Evolutionary conservation across 495 filamentous ascomycete genomes (phyloP).

Genomic region (Hyaloscypha finlandica): DNA sequence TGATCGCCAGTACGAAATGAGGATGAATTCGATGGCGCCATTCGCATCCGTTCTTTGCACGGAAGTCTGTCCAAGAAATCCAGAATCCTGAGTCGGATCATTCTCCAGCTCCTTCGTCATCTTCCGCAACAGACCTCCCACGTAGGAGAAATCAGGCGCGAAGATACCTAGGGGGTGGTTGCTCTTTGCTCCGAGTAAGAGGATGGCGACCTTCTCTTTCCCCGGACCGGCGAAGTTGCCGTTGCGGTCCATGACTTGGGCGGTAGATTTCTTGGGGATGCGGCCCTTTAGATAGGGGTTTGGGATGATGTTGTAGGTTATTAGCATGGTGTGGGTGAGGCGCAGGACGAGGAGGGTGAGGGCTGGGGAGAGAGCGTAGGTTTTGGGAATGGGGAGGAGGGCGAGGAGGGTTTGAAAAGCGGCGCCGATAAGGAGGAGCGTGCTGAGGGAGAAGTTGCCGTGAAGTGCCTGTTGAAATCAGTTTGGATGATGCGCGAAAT

Average conservation of each 20-base stretch:
- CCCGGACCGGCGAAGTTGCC: slow-evolving; percentile 9
- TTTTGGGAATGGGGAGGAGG: slow-evolving; percentile 15
- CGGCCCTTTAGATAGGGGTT: slow-evolving; percentile 22
- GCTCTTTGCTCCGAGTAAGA: slow-evolving; percentile 25
- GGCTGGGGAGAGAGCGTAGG: slow-evolving; percentile 17
- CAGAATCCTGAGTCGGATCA: slow-evolving; percentile 12
- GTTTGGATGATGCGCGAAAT: background rate
- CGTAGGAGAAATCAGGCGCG: slow-evolving; percentile 18
- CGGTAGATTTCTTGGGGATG: slow-evolving; percentile 11
- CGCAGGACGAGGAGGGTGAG: slow-evolving; percentile 9
- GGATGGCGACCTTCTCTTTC: slow-evolving; percentile 22
- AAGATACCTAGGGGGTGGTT: slow-evolving; percentile 26
- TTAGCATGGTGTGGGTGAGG: slow-evolving; percentile 9
- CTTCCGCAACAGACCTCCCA: background rate
- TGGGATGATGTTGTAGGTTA: slow-evolving; percentile 20
- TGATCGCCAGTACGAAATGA: slow-evolving; percentile 23
- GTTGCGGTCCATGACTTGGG: slow-evolving; percentile 18
- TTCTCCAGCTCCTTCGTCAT: slow-evolving; percentile 20
- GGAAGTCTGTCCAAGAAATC: slow-evolving; percentile 21
- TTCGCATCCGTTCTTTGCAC: slow-evolving; percentile 14
- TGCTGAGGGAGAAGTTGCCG: slow-evolving; percentile 16
- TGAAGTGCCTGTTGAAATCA: slow-evolving; percentile 11
- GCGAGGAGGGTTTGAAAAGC: slow-evolving; percentile 15
- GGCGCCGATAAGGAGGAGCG: slow-evolving; percentile 19
- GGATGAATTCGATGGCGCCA: slow-evolving; percentile 15